phyloP scores from a whole-genome alignment of 257 asterid genomes.

The Scutellaria galericulata region DNA sequence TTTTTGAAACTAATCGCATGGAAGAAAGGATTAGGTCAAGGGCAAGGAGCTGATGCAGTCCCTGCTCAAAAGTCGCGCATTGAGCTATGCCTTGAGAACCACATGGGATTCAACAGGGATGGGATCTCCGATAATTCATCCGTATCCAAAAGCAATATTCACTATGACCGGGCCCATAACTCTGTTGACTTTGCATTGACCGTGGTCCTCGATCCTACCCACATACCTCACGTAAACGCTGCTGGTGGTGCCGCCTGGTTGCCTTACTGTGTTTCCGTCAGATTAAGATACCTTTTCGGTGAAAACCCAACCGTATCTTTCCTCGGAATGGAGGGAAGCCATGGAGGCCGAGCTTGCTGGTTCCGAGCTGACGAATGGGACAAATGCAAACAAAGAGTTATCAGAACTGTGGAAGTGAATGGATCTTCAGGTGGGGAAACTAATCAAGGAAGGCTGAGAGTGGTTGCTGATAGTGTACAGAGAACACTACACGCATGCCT shows the following conservation, averaged over 20 bases:
- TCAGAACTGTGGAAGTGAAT: constrained; percentile 67
- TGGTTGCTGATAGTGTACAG: constrained; percentile 89
- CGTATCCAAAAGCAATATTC: constrained; percentile 82
- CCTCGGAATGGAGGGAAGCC: constrained; percentile 98
- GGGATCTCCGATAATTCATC: constrained; percentile 60
- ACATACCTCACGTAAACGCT: constrained; percentile 87
- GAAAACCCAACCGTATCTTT: constrained; percentile 74
- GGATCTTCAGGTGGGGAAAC: constrained; percentile 71
- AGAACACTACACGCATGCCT: constrained; percentile 77
- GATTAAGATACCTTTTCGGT: constrained; percentile 77
- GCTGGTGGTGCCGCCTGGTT: constrained; percentile 99
- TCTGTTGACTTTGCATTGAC: constrained; percentile 95
- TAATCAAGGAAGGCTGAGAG: constrained; percentile 87
- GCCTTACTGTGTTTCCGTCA: constrained; percentile 91
- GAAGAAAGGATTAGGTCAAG: constrained; percentile 92
- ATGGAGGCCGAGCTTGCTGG: constrained; percentile 99
- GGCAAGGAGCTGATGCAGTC: constrained; percentile 72
- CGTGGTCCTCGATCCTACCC: constrained; percentile 89
- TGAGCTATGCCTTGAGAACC: constrained; percentile 93
- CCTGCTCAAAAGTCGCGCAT: constrained; percentile 96
- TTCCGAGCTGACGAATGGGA: constrained; percentile 85
- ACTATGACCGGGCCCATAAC: constrained; percentile 78
- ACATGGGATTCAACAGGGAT: constrained; percentile 67
- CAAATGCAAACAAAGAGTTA: constrained; percentile 79
- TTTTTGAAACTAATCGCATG: constrained; percentile 95